phyloP scores from a whole-genome alignment of 225 moss, liverwort and hornwort species.

The Bryoerythrophyllum caledonicum region DNA sequence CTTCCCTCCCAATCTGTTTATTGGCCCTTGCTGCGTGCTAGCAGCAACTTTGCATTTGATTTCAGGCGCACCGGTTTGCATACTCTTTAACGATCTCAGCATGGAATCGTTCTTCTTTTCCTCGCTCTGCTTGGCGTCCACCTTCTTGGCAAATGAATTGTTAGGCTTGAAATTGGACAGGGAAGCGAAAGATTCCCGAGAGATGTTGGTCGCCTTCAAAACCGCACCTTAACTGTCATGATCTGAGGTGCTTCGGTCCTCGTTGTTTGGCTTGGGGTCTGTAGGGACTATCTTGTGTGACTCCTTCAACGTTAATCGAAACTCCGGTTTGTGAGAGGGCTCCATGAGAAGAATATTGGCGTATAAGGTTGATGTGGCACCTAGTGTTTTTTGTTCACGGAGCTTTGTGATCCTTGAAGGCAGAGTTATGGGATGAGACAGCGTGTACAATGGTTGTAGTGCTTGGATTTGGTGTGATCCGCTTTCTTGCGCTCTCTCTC shows the following conservation, averaged over 20 bases:
- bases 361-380: slow-evolving; percentile 2
- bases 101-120: slow-evolving; percentile 55
- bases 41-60: slow-evolving; percentile 37
- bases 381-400: not conserved
- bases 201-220: slow-evolving; percentile 28
- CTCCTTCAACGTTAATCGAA: slow-evolving; percentile 43
- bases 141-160: slow-evolving; percentile 77
- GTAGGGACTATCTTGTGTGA: slow-evolving; percentile 40
- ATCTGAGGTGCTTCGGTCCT: not conserved
- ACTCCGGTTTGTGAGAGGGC: slow-evolving; percentile 16
- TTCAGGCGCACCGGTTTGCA: slow-evolving; percentile 53
- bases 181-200: slow-evolving; percentile 38
- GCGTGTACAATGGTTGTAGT: not conserved
- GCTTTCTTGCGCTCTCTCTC: slow-evolving; percentile 37
- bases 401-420: not conserved
- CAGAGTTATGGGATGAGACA: not conserved
- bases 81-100: slow-evolving; percentile 62
- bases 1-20: slow-evolving; percentile 33
- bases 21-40: slow-evolving; percentile 26
- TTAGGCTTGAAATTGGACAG: slow-evolving; percentile 45
- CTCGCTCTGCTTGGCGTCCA: slow-evolving; percentile 22
- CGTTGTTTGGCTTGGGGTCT: slow-evolving; percentile 14
- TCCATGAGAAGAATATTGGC: slow-evolving; percentile 15
- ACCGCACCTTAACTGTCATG: slow-evolving; percentile 38
- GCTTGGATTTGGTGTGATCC: too few species aligned